Base-by-base conservation (phyloP, 305 asterid genomes). In the Fraxinus platypoda region DNA sequence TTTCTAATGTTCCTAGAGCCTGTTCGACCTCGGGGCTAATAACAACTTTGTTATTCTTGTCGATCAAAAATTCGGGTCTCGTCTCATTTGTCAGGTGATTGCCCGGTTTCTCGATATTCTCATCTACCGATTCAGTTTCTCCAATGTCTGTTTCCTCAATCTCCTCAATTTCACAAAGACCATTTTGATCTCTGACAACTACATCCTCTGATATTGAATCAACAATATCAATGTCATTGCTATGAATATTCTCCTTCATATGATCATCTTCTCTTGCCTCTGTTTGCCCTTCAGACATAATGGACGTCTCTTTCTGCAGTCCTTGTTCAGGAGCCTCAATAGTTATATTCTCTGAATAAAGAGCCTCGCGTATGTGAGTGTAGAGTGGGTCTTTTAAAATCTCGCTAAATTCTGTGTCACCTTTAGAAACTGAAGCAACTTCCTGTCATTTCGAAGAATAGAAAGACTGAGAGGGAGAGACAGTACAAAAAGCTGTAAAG, bases 401-500 rank as follows among this genome's bases (percentile, higher is more conserved):
- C 88, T 85, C 87, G 34, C 66, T 79, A 81, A 91, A 94, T 34
- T 86, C 90, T 78, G 31, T 82, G 75, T 84, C 92, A 12, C 97
- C 99, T 78, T 86, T 85, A 31, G 91, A 64, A 78, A 91, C 94
- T 38, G 92, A 90, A 88, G 90, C 94, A 77, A 94, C 96, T 88
- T 92, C 94, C 98, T 94, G 93, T 71, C 75, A 71, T 71, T 71
- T 71, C 13, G 2, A 71, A 71, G 75, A 71, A 31, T 1, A 5
- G 26, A 33, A 71, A 31, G 2, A 31, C 75, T 71, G 43, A 71
- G 25, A 54, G 35, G 25, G 64, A 54, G 66, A 26, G 26, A 54
- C 23, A 54, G 26, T 8, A 64, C 73, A 64, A 25, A 8, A 64
- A 8, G 34, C 73, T 26, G 73, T 2, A 64, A n/a, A n/a, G n/a